Evolutionary conservation across 73 alveolate species (phyloP), one percentile per base, ranked within the genome.

Genomic region (Paramecium primaurelia): DNA sequence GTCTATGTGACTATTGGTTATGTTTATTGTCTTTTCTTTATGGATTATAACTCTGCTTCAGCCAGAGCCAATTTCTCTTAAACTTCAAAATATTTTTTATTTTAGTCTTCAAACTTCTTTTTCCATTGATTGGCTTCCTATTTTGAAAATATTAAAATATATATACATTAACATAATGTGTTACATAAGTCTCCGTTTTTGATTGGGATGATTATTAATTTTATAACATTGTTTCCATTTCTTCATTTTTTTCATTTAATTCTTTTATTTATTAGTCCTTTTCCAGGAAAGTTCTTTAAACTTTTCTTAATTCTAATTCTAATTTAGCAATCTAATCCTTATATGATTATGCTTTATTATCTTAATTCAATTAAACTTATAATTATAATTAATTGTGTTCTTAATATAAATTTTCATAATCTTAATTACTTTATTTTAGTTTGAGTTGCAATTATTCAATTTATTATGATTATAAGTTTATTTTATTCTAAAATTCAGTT

Each of bases 81-180:
- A n/a, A 40, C 22, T 73, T 34, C 58, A 36, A n/a, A 40, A 73
- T 37, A 73, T 37, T 73, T 40, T 16, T 38, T 73, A 73, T 73
- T 73, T 73, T 37, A 38, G 34, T 40, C 59, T 18, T 73, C 87
- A 73, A 73, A 73, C 47, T 73, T 73, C 34, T 73, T 34, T 38
- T 73, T 73, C 87, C 87, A 73, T 18, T 34, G n/a, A 73, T 73
- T 73, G 2, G 59, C 59, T 12, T 73, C 87, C 87, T 73, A 73
- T n/a, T 54, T 54, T 18, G 3, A 16, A 26, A 12, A 73, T 73
- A 73, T 73, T 36, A 2, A 73, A 37, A 30, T 2, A 73, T 36
- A 5, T 36, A 16, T 73, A 73, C 87, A 37, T 34, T 73, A 34
- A 37, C 59, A 37, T 37, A 73, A 36, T 73, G 59, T 7, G 87